Percentiles rank a stretch among this genome's conserved stretches.
Conservation (phyloP, 805 yeast species). For the Metschnikowia dekortorum region DNA sequence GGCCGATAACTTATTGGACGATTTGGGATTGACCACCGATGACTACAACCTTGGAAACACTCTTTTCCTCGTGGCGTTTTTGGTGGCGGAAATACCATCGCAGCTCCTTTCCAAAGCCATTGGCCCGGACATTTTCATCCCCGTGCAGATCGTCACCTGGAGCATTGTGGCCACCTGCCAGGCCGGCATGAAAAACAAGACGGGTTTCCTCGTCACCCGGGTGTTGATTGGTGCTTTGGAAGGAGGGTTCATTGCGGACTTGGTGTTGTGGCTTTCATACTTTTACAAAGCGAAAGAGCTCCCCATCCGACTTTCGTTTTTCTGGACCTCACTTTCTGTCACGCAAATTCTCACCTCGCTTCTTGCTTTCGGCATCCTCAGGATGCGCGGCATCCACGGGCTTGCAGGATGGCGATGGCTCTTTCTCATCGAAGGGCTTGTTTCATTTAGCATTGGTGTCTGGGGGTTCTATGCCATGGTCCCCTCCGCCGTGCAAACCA, state of each 20-base stretch:
- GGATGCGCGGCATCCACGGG: constrained; percentile 42
- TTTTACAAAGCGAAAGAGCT: constrained; percentile 60
- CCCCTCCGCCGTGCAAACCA: constrained; percentile 51
- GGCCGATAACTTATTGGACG: constrained; percentile 51
- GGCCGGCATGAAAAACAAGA: constrained; percentile 36
- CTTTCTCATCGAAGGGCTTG: constrained; percentile 58
- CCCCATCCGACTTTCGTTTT: constrained; percentile 53
- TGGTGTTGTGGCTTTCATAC: constrained; percentile 55
- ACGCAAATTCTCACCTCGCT: constrained; percentile 46
- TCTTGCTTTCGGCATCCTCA: constrained; percentile 49
- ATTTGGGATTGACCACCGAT: constrained; percentile 49
- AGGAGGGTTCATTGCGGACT: constrained; percentile 60
- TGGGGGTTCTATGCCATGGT: constrained; percentile 46
- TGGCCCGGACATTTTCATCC: constrained; percentile 63
- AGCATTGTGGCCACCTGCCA: constrained; percentile 52
- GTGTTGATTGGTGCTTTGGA: constrained; percentile 54
- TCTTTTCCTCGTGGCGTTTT: constrained; percentile 47
- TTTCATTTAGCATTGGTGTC: constrained; percentile 53
- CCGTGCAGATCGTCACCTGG: constrained; percentile 55
- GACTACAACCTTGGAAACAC: constrained; percentile 59
- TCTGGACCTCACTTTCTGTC: constrained; percentile 53
- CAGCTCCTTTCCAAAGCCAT: constrained; percentile 59
- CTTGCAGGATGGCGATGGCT: constrained; percentile 62
- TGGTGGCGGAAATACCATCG: constrained; percentile 59
- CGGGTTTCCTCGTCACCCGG: constrained; percentile 46